Evolutionary conservation across 257 asterid species (phyloP), one percentile per base, ranked within the genome.

Genomic region (Ballota nigra): DNA sequence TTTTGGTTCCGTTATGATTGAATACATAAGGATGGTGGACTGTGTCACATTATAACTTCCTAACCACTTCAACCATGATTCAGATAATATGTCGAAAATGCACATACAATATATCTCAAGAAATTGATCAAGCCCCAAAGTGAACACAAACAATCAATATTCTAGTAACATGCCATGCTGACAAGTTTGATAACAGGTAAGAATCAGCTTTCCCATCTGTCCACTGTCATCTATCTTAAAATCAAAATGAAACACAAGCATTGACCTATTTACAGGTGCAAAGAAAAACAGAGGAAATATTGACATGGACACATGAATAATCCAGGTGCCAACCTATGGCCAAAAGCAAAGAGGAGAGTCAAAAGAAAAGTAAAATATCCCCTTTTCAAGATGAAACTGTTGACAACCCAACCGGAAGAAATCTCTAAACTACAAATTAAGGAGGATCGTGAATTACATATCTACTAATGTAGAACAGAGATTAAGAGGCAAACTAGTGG

Each of bases 111-210:
- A 55, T 16, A 11, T 61, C 26, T 22, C 57, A 63, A 74, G 26
- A 24, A 24, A 49, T 34, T 47, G 12, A 47, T 58, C 47, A 66
- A 53, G 23, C 61, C 53, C 43, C 59, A 61, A 24, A 62, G 22
- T 59, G 65, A 62, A 67, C 13, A 61, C 59, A 73, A 33, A 60
- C 52, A 41, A 63, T 34, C 68, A 49, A 68, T 59, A 59, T 34
- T 34, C 68, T 26, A 43, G 62, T 18, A 43, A 77, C 38, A 22
- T 18, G 61, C 13, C 26, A 8, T 12, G 36, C 55, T 66, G 40
- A 19, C 61, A 70, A 70, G 47, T 49, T 1, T 31, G 71, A 6
- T 10, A 49, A 49, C 18, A 47, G 51, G 57, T 55, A 47, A 49
- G 36, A 43, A 65, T n/a, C 73, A 77, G 10, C 40, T 66, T 71